These are phyloP conservation scores for Andrographis paniculata DNA, from an alignment of 305 asterid species.

Conservation along the genomic window DNA sequence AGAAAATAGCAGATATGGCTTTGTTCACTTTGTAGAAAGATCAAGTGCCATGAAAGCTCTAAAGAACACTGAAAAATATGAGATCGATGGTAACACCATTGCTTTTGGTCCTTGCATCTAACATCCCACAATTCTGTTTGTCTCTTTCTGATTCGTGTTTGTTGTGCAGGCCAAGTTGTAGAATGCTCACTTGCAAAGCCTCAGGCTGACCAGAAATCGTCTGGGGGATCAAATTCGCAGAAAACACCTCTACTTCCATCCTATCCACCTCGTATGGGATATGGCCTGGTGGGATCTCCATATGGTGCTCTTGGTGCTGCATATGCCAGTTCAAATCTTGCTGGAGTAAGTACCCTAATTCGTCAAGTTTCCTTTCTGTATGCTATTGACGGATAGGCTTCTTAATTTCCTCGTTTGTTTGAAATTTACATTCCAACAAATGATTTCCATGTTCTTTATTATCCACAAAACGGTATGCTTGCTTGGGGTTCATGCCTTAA, in stretches of 20 bases:
- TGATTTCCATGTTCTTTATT: too few species aligned
- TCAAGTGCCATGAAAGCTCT: constrained; percentile 69
- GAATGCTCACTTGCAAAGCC: constrained; percentile 99
- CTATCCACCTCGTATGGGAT: constrained; percentile 73
- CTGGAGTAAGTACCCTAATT: too few species aligned
- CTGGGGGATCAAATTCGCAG: constrained; percentile 51
- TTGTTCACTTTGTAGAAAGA: constrained; percentile 68
- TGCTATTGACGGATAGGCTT: too few species aligned
- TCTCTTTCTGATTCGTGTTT: not conserved
- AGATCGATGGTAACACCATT: constrained; percentile 44
- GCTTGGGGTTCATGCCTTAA: too few species aligned
- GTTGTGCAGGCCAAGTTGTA: constrained; percentile 65
- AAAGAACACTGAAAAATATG: constrained; percentile 64
- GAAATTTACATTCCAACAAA: too few species aligned
- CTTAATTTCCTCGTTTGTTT: too few species aligned
- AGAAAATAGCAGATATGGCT: constrained; percentile 70
- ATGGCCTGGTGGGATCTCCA: constrained; percentile 79
- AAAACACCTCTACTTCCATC: constrained; percentile 55
- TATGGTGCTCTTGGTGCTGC: too few species aligned
- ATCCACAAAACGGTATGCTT: too few species aligned
- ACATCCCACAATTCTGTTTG: constrained; percentile 5
- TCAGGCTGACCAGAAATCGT: constrained; percentile 72
- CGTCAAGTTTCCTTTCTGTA: too few species aligned
- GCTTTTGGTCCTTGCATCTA: too few species aligned
- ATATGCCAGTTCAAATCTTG: too few species aligned